Conservation (phyloP, 2,329 filamentous ascomycete species). For the Cladosporium sp. region DNA sequence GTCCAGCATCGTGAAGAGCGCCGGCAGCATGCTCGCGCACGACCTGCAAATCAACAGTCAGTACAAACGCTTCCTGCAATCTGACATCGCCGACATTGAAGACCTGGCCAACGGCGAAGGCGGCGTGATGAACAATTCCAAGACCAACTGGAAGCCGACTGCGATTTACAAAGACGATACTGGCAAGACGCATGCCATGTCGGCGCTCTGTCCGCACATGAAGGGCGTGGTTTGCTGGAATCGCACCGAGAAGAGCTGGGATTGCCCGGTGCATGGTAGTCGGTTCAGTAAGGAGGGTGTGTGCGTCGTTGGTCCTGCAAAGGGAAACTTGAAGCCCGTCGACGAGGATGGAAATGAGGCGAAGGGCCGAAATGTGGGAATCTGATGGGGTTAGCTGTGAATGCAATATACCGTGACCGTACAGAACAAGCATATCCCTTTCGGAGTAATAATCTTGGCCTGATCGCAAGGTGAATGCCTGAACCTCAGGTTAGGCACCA, state of each 20-base stretch:
- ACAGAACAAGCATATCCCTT: no score
- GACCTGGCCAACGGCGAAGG: slow-evolving; percentile 48
- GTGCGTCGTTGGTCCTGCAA: slow-evolving; percentile 39
- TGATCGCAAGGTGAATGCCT: background rate
- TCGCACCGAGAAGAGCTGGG: slow-evolving; percentile 49
- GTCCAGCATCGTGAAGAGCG: slow-evolving; percentile 41
- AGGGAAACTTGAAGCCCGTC: slow-evolving; percentile 32
- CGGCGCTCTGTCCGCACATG: slow-evolving; percentile 54
- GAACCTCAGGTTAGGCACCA: background rate
- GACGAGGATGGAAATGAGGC: slow-evolving; percentile 26
- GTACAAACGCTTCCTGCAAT: slow-evolving; percentile 52
- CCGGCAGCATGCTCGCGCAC: slow-evolving; percentile 46
- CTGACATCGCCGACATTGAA: slow-evolving; percentile 55
- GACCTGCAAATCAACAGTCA: slow-evolving; percentile 54
- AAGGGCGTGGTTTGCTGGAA: slow-evolving; percentile 57
- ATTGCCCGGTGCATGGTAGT: slow-evolving; percentile 49
- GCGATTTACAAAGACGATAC: slow-evolving; percentile 56
- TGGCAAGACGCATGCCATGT: slow-evolving; percentile 48
- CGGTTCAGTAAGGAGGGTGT: slow-evolving; percentile 42
- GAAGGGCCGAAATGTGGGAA: slow-evolving; percentile 26
- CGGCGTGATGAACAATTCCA: slow-evolving; percentile 50
- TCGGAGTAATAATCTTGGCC: no score
- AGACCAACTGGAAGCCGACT: slow-evolving; percentile 39
- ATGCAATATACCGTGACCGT: background rate
- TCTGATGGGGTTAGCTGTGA: background rate